These are phyloP conservation scores for Exophiala sp. DNA, from an alignment of 2,329 filamentous ascomycete genomes.

Conservation along the genomic window DNA sequence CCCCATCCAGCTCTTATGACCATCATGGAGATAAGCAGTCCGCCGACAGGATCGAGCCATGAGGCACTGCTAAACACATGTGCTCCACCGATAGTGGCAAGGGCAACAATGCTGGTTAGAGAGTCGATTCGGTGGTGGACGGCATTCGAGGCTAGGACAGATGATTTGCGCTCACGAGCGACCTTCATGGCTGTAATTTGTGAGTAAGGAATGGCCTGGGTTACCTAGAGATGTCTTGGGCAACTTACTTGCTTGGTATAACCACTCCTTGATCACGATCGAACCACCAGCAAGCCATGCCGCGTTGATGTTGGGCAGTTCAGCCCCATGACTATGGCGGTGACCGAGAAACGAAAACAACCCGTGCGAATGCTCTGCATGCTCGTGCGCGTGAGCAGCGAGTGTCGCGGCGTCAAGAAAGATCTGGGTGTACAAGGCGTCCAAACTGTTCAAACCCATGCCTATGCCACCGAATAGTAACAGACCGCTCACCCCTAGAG, in stretches of 20 bases:
- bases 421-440: constrained; percentile 65
- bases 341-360: constrained; percentile 53
- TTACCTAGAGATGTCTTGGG: neutral
- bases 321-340: constrained; percentile 57
- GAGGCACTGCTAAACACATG: constrained; percentile 78
- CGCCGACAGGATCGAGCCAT: constrained; percentile 92
- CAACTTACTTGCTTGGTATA: constrained; percentile 86
- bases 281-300: constrained; percentile 90
- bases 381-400: constrained; percentile 45
- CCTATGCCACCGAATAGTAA: constrained; percentile 82
- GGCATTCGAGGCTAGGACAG: constrained; percentile 90
- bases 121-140: constrained; percentile 96
- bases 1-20: constrained; percentile 83
- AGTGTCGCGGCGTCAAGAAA: constrained; percentile 59
- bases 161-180: constrained; percentile 86
- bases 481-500: constrained; percentile 86
- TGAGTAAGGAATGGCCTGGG: constrained; percentile 14
- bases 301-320: constrained; percentile 80
- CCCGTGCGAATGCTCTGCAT: constrained; percentile 33
- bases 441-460: constrained; percentile 75
- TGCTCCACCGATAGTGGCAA: constrained; percentile 80
- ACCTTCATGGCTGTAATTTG: constrained; percentile 74
- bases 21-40: constrained; percentile 85
- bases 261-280: constrained; percentile 90
- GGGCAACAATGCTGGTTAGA: constrained; percentile 86